Base-by-base conservation (phyloP, 768 basidiomycete genomes). In the Suillus bovinus region DNA sequence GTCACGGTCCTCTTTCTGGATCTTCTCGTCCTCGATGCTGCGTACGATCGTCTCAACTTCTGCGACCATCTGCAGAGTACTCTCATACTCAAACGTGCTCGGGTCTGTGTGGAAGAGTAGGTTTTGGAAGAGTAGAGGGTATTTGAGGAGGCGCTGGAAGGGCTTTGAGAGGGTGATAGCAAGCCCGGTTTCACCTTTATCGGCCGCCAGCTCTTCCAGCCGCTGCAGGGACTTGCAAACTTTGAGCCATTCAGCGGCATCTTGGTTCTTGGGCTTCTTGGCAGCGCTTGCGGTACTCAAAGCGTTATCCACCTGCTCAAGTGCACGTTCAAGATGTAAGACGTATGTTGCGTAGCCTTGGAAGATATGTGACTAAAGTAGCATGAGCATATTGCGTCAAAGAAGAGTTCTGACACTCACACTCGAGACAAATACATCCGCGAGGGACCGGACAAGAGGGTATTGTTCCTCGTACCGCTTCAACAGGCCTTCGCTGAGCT, bases 1-100 rank as follows among this genome's bases (percentile, higher is more conserved):
- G 76, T 97, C 94, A 36, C 96, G 87, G 72, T 96, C 94, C 72
- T 99, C 96, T 75, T 94, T 93, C 72, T 92, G 90, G 60, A 94
- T 91, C 81, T 99, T 99, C 80, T 99, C 95, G 69, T 98, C 96
- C 74, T 99, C 96, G 61, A 99, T 98, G 64, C 91, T 93, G 50
- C 96, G 84, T 54, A 99, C 96, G 69, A 99, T 96, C 22, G 84
- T 88, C 77, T 99, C 97, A 8, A 99, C 93, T 74, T 99, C 95
- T 22, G 94, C 93, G 1, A 98, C 95, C 93, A 99, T 96, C 72
- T 90, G 89, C 46, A 96, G 79, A 14, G 96, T 97, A 71, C 90
- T 91, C 74, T 99, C 97, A 71, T 97, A 99, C 77, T 99, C 97
- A 69, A 90, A 95, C 4, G 96, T 94, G 65, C 93, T 95, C 2